Evolutionary conservation across 257 asterid genomes (phyloP), one percentile per base, ranked within the genome.

Genomic region (Hygrophila difformis): DNA sequence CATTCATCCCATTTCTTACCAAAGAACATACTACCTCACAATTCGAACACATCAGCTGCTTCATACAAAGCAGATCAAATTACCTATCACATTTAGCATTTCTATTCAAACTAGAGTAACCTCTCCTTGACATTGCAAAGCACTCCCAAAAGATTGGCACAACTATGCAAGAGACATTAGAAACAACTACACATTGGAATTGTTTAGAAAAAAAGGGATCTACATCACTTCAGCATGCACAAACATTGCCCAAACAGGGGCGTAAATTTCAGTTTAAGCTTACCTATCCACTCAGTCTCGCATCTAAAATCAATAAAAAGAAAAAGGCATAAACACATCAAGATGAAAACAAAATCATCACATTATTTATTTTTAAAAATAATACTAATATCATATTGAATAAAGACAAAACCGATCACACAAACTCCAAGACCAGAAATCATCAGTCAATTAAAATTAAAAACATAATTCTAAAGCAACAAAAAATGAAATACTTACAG

Each of bases 401-500:
- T 37, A 14, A 12, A 6, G 5, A 28, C 35, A 35, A 18, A 24
- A 37, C 43, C 23, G 43, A 44, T 42, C 12, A 39, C 44, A 33
- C 31, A 6, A 41, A 49, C 18, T 16, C 49, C 6, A 37, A 5
- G 31, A 28, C 39, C 49, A 28, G n/a, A 49, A 41, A 24, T 45
- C 8, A 44, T n/a, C 13, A 46, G 9, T 8, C 17, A 60, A 3
- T 19, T 36, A n/a, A 40, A 40, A 40, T 12, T 2, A 28, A 5
- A 24, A 13, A 11, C 40, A 21, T 23, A 20, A 52, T 44, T 52
- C 18, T 57, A 5, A 5, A 20, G 12, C 12, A 7, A 24, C 16
- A 21, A 43, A n/a, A 13, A 54, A 43, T 38, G 62, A 19, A 12
- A 50, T 37, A 54, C 79, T 59, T 59, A 77, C 86, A 18, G 86